Conservation (phyloP, 2,329 filamentous ascomycete genomes). For the Fusarium equiseti region DNA sequence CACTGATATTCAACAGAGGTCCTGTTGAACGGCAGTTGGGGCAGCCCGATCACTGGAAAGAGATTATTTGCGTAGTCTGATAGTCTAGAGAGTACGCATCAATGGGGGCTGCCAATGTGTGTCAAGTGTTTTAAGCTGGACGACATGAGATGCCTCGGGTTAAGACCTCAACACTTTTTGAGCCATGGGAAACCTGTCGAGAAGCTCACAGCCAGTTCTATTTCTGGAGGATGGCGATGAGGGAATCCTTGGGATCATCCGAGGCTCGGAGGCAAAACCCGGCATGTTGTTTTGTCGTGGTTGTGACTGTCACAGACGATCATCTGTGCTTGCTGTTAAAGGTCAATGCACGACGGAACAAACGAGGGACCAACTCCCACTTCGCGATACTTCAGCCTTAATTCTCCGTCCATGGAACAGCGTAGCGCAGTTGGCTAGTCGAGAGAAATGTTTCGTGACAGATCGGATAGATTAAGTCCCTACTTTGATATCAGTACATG, state of each 20-base stretch:
- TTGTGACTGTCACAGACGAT: constrained; percentile 13
- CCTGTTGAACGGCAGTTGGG: constrained; percentile 36
- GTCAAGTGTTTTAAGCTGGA: constrained; percentile 14
- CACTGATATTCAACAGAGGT: constrained; percentile 18
- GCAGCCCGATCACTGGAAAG: not conserved
- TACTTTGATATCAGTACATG: not conserved
- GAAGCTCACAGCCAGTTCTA: constrained; percentile 27
- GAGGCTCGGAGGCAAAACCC: constrained; percentile 15
- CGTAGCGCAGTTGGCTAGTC: not conserved
- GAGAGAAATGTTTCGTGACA: not conserved
- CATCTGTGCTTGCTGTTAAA: constrained; percentile 16
- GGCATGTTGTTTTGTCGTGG: constrained; percentile 10
- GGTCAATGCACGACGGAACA: constrained; percentile 1
- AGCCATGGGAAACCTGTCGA: constrained; percentile 30
- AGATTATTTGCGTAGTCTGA: not conserved
- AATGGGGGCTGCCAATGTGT: constrained; percentile 12
- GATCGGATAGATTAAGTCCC: not conserved
- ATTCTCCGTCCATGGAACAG: not conserved
- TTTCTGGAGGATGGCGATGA: constrained; percentile 26
- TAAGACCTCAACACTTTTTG: constrained; percentile 8
- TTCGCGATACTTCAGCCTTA: not conserved
- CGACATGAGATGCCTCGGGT: constrained; percentile 15
- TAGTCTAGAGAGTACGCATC: not conserved
- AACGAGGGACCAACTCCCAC: not conserved
- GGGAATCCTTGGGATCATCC: constrained; percentile 11